Percentiles rank a stretch among this genome's conserved stretches.
These are phyloP conservation scores for Candida boleticola DNA, from an alignment of 805 yeast genomes.

Conservation along the genomic window DNA sequence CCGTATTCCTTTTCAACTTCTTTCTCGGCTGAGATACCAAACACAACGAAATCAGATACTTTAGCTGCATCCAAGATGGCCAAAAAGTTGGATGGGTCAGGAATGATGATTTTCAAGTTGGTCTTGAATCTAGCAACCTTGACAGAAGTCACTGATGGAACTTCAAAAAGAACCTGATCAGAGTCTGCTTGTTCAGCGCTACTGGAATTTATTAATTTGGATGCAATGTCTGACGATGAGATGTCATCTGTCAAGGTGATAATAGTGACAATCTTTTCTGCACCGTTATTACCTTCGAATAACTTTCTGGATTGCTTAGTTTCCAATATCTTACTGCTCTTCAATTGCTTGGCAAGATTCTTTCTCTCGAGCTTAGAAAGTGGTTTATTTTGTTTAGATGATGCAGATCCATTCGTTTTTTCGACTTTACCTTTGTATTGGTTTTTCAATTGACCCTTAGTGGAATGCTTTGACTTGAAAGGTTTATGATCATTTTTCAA, in stretches of 20 bases:
- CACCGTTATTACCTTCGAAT: constrained; percentile 78
- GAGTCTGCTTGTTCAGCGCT: constrained; percentile 24
- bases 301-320: constrained; percentile 59
- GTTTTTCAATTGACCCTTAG: constrained; percentile 84
- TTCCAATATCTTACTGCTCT: constrained; percentile 65
- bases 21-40: constrained; percentile 81
- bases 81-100: constrained; percentile 63
- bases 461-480: constrained; percentile 87
- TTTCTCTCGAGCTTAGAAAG: constrained; percentile 62
- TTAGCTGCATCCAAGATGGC: constrained; percentile 82
- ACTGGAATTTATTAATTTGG: constrained; percentile 41
- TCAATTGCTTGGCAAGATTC: constrained; percentile 74
- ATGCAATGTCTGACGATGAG: constrained; percentile 52
- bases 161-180: constrained; percentile 21
- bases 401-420: constrained; percentile 40
- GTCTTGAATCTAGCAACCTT: constrained; percentile 69
- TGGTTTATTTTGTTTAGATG: constrained; percentile 36
- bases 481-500: constrained; percentile 83
- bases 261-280: constrained; percentile 79
- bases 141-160: constrained; percentile 52
- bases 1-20: constrained; percentile 82
- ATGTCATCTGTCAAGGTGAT: constrained; percentile 78
- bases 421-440: constrained; percentile 85
- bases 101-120: constrained; percentile 68
- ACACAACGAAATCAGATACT: constrained; percentile 83